Evolutionary conservation across 179 eudicot genomes (phyloP), one percentile per base, ranked within the genome.

Genomic region (Actinidia arguta): DNA sequence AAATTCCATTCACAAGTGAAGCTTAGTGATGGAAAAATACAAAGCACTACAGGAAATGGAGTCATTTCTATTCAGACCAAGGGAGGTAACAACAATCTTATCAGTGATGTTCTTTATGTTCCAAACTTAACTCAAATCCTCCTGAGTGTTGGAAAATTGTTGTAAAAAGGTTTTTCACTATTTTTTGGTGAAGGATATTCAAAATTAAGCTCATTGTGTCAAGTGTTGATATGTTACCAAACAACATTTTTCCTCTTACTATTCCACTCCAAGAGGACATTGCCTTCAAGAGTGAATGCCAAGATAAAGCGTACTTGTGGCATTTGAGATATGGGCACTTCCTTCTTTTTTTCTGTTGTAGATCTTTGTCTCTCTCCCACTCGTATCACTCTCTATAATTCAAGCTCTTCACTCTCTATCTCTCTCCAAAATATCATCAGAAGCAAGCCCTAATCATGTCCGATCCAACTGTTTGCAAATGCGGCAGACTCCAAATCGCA

Each of bases 401-500:
- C n/a, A n/a, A n/a, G n/a, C n/a, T n/a, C n/a, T n/a, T 18, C 18
- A 25, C 58, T 12, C 58, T 73, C 39, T 3, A 20, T 36, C 47
- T 39, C 47, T 4, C 8, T 31, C 4, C 1, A 24, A 47, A 13
- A 17, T 7, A 31, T 3, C 31, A 11, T 14, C 73, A n/a, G 55
- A 64, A 70, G 11, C 46, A 52, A 54, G 44, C 78, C 66, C 78
- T 75, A 75, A 56, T 75, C 64, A 9, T 36, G 44, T 36, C 10
- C 12, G 17, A 7, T 8, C 0, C 76, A 52, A 36, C 85, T 88
- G 90, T 76, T 87, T 73, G 59, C 86, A 47, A 78, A 59, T 51
- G 63, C 75, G 73, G 87, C 90, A 74, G 88, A 79, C 31, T 52
- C 89, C 67, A 86, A 88, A 52, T 68, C 69, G 13, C 88, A 69